Evolutionary conservation across 805 yeast genomes (phyloP).

Genomic region (Scheffersomyces spartinae): DNA sequence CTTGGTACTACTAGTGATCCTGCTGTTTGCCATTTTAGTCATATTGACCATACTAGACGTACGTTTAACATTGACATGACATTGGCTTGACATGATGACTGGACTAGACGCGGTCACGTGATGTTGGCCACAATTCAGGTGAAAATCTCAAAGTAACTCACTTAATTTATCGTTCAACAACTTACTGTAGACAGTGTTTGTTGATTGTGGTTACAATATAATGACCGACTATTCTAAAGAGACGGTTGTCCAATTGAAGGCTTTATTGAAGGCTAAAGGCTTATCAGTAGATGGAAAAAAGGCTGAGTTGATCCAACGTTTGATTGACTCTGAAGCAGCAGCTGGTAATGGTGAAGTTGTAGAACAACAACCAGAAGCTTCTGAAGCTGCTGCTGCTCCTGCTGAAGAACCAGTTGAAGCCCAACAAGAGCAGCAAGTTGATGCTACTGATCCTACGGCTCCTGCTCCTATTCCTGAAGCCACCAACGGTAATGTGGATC

Average conservation of each 20-base stretch:
- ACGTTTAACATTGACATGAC: no score
- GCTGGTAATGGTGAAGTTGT: no score
- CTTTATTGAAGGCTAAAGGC: constrained; percentile 53
- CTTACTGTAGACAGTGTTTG: neutral
- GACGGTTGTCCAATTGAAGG: constrained; percentile 80
- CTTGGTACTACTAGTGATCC: constrained; percentile 8
- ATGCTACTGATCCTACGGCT: constrained; percentile 5
- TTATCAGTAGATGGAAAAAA: constrained; percentile 70
- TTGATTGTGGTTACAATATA: neutral
- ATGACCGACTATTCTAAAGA: constrained; percentile 51
- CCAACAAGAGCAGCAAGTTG: constrained; percentile 6
- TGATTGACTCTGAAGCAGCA: constrained; percentile 34
- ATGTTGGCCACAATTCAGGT: no score
- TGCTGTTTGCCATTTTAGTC: no score
- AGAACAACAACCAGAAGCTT: constrained; percentile 2
- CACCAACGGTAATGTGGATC: constrained; percentile 7
- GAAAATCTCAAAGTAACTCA: no score
- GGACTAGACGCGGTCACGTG: no score
- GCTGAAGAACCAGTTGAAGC: constrained; percentile 5
- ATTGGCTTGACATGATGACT: no score
- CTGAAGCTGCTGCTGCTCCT: constrained; percentile 8
- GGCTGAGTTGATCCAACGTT: constrained; percentile 58
- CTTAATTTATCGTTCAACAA: no score
- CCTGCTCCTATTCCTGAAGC: constrained; percentile 8
- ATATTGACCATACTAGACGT: no score